Evolutionary conservation across 306 rosid species (phyloP), one percentile per base, ranked within the genome.

Genomic region (Citrullus colocynthis): DNA sequence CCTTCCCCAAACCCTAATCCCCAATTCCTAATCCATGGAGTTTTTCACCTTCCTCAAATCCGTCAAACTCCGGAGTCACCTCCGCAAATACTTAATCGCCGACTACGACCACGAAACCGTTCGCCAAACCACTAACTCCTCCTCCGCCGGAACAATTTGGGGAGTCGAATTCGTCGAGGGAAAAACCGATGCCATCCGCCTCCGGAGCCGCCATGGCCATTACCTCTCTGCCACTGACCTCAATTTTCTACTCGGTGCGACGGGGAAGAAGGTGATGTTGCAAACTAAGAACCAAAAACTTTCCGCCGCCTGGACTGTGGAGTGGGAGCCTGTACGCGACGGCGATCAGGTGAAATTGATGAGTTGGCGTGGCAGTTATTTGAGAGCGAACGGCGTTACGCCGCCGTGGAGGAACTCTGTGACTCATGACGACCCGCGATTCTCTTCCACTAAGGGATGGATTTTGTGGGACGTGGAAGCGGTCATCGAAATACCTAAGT

Each of bases 401-500:
- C 99, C 97, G 2, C 99, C 99, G 13, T 95, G 99, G 99, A 75
- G 96, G 30, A 95, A 92, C 84, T 88, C 97, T 4, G 87, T 95
- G 4, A 95, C 98, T 15, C 98, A 95, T 51, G 98, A 95, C 49
- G 73, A 86, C 6, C 98, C 98, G 0, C 89, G 91, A 5, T 78
- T 96, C 49, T 87, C 97, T 6, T 78, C 79, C 0, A 95, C 97
- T 1, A 96, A 89, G 82, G 93, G 89, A 44, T 92, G 98, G 98
- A 42, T 95, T 37, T 32, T 90, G 70, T 95, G 97, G 97, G 86
- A 83, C 37, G 85, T 95, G 24, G 96, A 92, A 64, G 54, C 61
- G 7, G 73, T 41, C 1, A 5, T 44, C 28, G 32, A 77, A 42
- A 67, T 34, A 8, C 73, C 61, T 0, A 63, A 44, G 12, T 60